Base-by-base conservation (phyloP, 2,329 filamentous ascomycete species). In the Neoarthrinium moseri region DNA sequence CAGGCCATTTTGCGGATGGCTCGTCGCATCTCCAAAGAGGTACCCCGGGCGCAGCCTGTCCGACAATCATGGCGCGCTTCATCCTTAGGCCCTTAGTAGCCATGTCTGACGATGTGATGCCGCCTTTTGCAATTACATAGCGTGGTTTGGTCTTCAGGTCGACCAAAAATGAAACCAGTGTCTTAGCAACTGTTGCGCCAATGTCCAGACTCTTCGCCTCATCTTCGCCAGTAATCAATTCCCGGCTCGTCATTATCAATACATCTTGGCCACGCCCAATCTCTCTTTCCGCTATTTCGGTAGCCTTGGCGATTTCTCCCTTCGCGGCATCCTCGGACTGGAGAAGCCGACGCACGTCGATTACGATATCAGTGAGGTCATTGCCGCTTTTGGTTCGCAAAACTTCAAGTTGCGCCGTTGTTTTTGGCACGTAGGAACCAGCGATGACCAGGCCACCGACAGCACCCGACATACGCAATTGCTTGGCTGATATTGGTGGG, bases 1-100 rank as follows among this genome's bases (percentile, higher is more conserved):
- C 74, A 0, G 65, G 64, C 62, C 73, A 76, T 40, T 77, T 74
- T 15, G 68, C 72, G 1, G 71, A 71, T 1, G 64, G 59, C 56
- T 83, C 78, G 40, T 79, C 70, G 46, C 78, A 83, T 38, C 73
- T 64, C 80, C 80, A 84, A 1, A 83, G 64, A 0, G 80, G 78
- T 7, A 83, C 76, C 1, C 78, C 79, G 0, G 77, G 67, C 0
- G 77, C 76, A 1, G 79, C 79, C 51, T 83, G 79, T 0, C 80
- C 79, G 1, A 81, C 64, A 30, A 83, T 71, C 50, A 64, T 70
- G 4, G 79, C 79, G 22, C 71, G 65, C 56, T 75, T 76, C 61
- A 83, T 74, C 13, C 63, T 65, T 11, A 84, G 53, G 0, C 75
- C 77, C 43, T 82, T 81, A 0, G 75, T 81, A 0, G 79, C 79